These are phyloP conservation scores for Pestalotiopsis sp. DNA, from an alignment of 2,329 filamentous ascomycete species.

Conservation along the genomic window DNA sequence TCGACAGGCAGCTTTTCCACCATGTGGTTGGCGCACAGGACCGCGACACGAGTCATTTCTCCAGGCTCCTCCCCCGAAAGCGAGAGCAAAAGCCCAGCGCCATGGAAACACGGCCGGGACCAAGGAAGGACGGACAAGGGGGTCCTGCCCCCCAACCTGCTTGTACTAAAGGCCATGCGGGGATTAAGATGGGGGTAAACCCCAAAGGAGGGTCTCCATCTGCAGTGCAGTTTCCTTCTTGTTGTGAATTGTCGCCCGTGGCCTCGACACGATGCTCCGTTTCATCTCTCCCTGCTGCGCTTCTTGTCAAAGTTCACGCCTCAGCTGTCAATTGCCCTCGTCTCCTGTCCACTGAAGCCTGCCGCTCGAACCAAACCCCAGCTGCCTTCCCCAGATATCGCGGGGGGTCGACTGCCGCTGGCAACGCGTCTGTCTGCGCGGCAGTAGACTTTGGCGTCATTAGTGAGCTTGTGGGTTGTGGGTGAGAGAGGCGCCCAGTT, in stretches of 20 bases:
- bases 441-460: not conserved
- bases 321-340: not conserved
- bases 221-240: not conserved
- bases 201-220: not conserved
- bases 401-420: not conserved
- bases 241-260: not conserved
- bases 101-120: too few relatives aligned
- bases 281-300: not conserved
- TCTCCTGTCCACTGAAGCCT: conserved; percentile 4
- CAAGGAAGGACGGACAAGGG: not conserved
- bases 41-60: not conserved
- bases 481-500: not conserved
- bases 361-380: not conserved
- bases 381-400: not conserved
- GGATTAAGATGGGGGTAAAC: not conserved
- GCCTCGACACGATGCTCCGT: conserved; percentile 1
- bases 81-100: not conserved
- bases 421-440: not conserved
- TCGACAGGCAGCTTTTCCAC: not conserved
- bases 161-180: not conserved
- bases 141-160: not conserved
- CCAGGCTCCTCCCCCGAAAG: not conserved
- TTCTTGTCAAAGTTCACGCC: not conserved
- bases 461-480: not conserved
- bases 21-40: not conserved